A percentile compares a stretch with the other conserved stretches of the same genome.
These are phyloP conservation scores for Peltaster fructicola DNA, from an alignment of 2,329 filamentous ascomycete species.

Conservation along the genomic window DNA sequence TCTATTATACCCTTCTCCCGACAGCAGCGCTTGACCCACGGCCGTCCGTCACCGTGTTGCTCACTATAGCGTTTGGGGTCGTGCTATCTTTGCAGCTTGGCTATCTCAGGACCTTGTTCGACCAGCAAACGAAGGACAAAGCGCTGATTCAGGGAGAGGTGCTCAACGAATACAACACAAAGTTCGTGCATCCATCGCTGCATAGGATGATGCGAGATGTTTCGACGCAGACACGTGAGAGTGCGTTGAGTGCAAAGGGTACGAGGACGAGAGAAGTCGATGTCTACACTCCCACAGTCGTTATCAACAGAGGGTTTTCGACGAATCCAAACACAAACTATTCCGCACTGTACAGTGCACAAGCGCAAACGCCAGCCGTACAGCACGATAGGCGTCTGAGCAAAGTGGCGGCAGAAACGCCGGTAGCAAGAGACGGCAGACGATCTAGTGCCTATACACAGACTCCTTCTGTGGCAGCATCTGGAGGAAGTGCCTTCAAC, in stretches of 20 bases:
- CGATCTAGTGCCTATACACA: no score
- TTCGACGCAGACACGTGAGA: constrained; percentile 53
- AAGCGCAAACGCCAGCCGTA: no score
- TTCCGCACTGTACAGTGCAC: constrained; percentile 38
- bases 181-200: constrained; percentile 82
- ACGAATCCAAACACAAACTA: constrained; percentile 76
- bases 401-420: no score
- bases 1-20: constrained; percentile 80
- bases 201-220: constrained; percentile 64
- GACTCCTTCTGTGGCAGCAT: no score
- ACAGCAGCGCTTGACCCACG: constrained; percentile 55
- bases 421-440: no score
- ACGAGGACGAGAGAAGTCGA: constrained; percentile 32
- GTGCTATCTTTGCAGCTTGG: constrained; percentile 64
- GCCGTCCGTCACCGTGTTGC: constrained; percentile 74
- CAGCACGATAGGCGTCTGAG: no score
- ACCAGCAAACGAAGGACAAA: constrained; percentile 71
- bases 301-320: constrained; percentile 58
- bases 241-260: constrained; percentile 16
- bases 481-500: no score
- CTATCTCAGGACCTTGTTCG: constrained; percentile 54
- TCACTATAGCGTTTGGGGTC: constrained; percentile 56
- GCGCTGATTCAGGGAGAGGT: constrained; percentile 79
- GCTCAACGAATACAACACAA: constrained; percentile 85
- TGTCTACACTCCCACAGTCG: constrained; percentile 41